These are phyloP conservation scores for Tetrapyrgos nigripes DNA, from an alignment of 1,284 basidiomycete species.

Conservation along the genomic window DNA sequence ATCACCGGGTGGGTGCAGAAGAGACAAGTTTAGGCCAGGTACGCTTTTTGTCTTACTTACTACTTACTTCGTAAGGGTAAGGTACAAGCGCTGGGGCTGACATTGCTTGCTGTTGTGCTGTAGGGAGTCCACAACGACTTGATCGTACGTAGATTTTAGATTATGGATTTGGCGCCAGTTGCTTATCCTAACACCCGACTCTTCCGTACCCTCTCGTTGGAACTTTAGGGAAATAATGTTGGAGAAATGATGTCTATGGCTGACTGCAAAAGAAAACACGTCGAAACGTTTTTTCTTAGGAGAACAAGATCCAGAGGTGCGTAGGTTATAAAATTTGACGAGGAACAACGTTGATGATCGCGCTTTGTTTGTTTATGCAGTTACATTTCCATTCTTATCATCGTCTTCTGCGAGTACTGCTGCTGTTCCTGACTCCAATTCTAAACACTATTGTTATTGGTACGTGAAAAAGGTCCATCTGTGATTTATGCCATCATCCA, in stretches of 20 bases:
- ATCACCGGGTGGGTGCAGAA: conserved; percentile 4
- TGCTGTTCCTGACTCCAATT: too few relatives aligned
- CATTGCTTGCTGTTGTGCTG: neutral
- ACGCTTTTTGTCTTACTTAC: neutral
- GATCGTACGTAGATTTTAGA: conserved; percentile 5
- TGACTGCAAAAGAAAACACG: too few relatives aligned
- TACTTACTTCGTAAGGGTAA: neutral
- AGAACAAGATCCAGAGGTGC: too few relatives aligned
- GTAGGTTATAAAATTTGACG: too few relatives aligned
- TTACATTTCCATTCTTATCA: too few relatives aligned
- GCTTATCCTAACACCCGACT: neutral
- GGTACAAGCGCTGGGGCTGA: conserved; percentile 1
- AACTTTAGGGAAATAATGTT: neutral
- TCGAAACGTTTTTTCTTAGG: too few relatives aligned
- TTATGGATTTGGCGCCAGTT: conserved; percentile 1
- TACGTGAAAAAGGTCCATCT: neutral
- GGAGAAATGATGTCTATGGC: too few relatives aligned
- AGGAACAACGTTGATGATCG: too few relatives aligned
- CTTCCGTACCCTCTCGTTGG: too few relatives aligned
- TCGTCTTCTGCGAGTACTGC: too few relatives aligned
- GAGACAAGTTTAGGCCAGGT: neutral
- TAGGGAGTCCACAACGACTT: neutral
- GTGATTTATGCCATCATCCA: neutral
- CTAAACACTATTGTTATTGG: too few relatives aligned
- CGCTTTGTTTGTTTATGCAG: too few relatives aligned